phyloP scores from a whole-genome alignment of 345 rosid genomes.

The Fremontodendron californicum region DNA sequence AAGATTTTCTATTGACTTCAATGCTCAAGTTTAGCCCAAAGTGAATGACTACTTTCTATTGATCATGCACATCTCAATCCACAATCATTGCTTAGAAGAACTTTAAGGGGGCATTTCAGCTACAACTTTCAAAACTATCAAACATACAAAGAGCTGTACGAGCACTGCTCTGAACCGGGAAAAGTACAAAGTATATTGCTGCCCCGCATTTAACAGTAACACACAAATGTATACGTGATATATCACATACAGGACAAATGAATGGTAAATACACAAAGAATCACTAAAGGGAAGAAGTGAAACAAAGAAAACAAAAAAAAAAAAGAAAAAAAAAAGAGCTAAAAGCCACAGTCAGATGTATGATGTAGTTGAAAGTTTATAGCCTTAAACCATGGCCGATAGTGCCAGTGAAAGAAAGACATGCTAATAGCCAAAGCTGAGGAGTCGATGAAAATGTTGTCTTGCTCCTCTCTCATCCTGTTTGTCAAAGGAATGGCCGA shows the following conservation, averaged over 20 bases:
- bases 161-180: not conserved
- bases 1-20: not conserved
- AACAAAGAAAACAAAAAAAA: too few relatives aligned
- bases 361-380: slow-evolving; percentile 63
- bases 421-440: slow-evolving; percentile 67
- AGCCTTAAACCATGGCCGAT: slow-evolving; percentile 71
- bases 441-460: slow-evolving; percentile 68
- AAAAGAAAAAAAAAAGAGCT: too few relatives aligned
- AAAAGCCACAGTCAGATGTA: too few relatives aligned
- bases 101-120: not conserved
- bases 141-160: not conserved
- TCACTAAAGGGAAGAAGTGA: not conserved
- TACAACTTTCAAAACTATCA: not conserved
- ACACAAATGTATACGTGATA: too few relatives aligned
- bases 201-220: not conserved
- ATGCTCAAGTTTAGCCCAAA: not conserved
- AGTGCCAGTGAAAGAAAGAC: slow-evolving; percentile 59
- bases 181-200: not conserved
- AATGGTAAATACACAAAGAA: slow-evolving; percentile 17
- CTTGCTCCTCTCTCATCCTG: slow-evolving; percentile 54
- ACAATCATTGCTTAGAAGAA: not conserved
- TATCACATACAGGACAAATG: not conserved
- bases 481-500: slow-evolving; percentile 75
- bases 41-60: too few relatives aligned
- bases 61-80: not conserved